Conservation (phyloP, 768 basidiomycete species). For the Agrocybe chaxingu region DNA sequence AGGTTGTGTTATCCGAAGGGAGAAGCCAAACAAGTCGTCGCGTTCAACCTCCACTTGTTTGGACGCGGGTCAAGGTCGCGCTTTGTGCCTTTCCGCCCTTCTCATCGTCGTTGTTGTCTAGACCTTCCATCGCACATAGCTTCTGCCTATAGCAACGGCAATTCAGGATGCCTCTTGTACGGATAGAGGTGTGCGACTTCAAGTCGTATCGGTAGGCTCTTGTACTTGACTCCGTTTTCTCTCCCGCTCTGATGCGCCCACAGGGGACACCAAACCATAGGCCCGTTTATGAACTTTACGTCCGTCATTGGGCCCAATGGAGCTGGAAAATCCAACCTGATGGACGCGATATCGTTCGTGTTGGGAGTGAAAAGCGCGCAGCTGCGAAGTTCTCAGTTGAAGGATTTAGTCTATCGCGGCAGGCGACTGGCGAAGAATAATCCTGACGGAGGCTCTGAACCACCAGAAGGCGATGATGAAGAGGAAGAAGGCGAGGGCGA, state of each 20-base stretch:
- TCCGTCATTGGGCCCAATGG: constrained; percentile 99
- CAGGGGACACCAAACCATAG: constrained; percentile 81
- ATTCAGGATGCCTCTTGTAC: constrained; percentile 66
- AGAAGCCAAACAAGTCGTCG: too few species aligned
- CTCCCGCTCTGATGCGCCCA: not conserved
- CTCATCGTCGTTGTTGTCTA: too few species aligned
- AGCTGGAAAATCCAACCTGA: constrained; percentile 97
- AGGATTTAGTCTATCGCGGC: constrained; percentile 96
- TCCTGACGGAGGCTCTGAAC: constrained; percentile 39
- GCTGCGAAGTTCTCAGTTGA: constrained; percentile 88
- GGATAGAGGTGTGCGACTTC: constrained; percentile 93
- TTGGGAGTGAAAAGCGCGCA: constrained; percentile 94
- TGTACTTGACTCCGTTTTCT: not conserved
- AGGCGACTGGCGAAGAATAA: constrained; percentile 54
- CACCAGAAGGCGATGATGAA: constrained; percentile 46
- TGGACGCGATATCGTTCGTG: constrained; percentile 99
- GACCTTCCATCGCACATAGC: too few species aligned
- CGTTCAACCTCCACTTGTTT: too few species aligned
- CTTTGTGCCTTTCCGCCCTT: too few species aligned
- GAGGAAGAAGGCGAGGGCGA: constrained; percentile 64
- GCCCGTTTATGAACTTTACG: constrained; percentile 91
- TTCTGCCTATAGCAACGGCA: not conserved
- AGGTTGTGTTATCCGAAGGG: too few species aligned
- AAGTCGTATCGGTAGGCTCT: constrained; percentile 82
- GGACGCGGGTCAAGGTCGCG: too few species aligned